Evolutionary conservation across 176 grass and related monocot genomes (phyloP), one percentile per base, ranked within the genome.

Genomic region (Dactylis glomerata): DNA sequence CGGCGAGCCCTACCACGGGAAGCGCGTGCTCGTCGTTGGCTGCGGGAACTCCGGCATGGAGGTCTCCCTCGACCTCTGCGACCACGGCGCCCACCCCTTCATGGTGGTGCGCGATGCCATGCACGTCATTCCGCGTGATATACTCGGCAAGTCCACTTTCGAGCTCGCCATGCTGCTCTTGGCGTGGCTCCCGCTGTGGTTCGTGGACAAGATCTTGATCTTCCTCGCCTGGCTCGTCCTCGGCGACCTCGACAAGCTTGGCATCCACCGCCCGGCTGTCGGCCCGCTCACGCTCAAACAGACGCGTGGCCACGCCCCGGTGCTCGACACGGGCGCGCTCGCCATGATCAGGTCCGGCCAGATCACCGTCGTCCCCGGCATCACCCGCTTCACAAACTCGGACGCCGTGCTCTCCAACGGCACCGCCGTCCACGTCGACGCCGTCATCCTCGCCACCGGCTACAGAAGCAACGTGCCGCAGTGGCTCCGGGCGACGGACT

Each of bases 281-380:
- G 94, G 94, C 8, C 94, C 94, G 16, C 77, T 97, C 3, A 77
- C 90, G 77, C 80, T 97, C 66, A 97, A 97, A 80, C 85, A 97
- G 32, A 68, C 46, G 5, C 58, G 69, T 2, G 94, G 94, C 8
- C 92, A 85, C 71, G 92, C 42, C 92, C 94, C 0, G 63, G 94
- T 97, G 76, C 90, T 97, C 13, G 94, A 97, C 67, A 68, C 73
- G 6, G 94, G 80, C 94, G 6, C 87, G 16, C 63, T 97, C 5
- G 80, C 61, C 0, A 90, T 81, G 68, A 97, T 97, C 17, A 78
- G 72, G 1, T 58, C 71, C 3, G 90, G 90, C 6, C 83, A 97
- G 20, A 97, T 97, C 78, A 37, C 66, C 67, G 92, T 97, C 38
- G 90, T 94, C 34, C 94, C 94, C 4, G 88, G 80, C 14, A 70